Evolutionary conservation across 345 rosid species (phyloP).

Genomic region (Aquilaria yunnanensis): DNA sequence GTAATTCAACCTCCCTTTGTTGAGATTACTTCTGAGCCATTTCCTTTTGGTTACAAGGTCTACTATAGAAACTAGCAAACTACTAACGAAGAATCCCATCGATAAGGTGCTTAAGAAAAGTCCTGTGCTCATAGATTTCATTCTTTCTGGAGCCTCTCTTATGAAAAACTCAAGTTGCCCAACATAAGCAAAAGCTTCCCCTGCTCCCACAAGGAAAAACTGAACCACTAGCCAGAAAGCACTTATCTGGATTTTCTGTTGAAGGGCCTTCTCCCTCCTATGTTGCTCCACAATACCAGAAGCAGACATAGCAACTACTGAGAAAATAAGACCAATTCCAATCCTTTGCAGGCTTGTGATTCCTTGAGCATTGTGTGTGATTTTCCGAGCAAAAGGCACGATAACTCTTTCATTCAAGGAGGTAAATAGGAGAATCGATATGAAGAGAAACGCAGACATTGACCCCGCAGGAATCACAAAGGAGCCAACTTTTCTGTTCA

Average conservation of each 20-base stretch:
- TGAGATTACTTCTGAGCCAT: constrained; percentile 72
- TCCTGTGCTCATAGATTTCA: constrained; percentile 98
- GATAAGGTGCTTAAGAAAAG: constrained; percentile 75
- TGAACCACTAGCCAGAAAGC: constrained; percentile 86
- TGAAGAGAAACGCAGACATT: constrained; percentile 55
- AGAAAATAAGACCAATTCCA: constrained; percentile 64
- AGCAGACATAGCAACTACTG: constrained; percentile 59
- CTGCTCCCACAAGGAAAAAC: constrained; percentile 76
- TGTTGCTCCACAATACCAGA: constrained; percentile 58
- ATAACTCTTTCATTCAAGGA: constrained; percentile 69
- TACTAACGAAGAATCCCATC: constrained; percentile 86
- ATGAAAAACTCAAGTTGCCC: constrained; percentile 95
- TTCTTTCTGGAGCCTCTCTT: constrained; percentile 79
- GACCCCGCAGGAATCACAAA: constrained; percentile 62
- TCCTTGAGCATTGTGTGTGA: constrained; percentile 56
- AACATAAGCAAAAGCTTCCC: constrained; percentile 90
- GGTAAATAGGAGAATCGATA: constrained; percentile 73
- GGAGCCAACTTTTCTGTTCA: constrained; percentile 56
- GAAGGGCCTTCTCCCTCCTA: constrained; percentile 37
- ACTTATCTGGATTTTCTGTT: constrained; percentile 26
- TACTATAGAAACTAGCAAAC: constrained; percentile 64
- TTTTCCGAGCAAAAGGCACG: constrained; percentile 53
- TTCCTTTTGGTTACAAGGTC: constrained; percentile 43
- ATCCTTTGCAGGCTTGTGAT: constrained; percentile 89
- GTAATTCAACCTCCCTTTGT: constrained; percentile 49